Base-by-base conservation (phyloP, 768 basidiomycete species). In the Kwoniella botswanensis region DNA sequence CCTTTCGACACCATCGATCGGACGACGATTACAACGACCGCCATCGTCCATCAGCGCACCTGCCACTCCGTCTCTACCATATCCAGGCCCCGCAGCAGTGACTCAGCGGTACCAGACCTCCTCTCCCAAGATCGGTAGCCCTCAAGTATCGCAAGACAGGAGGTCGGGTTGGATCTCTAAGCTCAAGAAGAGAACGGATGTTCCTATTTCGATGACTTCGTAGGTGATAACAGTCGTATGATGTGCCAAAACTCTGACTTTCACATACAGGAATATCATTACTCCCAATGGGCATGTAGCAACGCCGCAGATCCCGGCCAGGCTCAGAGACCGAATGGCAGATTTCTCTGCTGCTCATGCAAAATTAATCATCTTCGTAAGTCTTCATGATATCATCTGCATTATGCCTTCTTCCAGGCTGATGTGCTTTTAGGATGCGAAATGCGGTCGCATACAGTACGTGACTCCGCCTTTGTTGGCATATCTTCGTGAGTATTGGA, bases 331-430 rank as follows among this genome's bases (percentile, higher is more conserved):
- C 21, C 62, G 68, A 21, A 74, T 74, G 54, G 59, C 66, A 3
- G 57, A 43, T 5, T 69, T 74, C 29, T 60, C 74, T 41, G 67
- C 74, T 7, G 74, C 71, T 13, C 71, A 74, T 64, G 68, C 74
- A 10, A 70, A 70, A 43, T 52, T 74, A 22, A 56, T 74, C 35
- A 15, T 71, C 15, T 71, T 74, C 46, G 74, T 74, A 21, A 71
- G 70, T 64, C 7, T 65, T 12, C 18, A 6, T 50, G 12, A 10
- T 10, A 3, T 50, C 46, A 18, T 18, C 4, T 4, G 13, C 46
- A 50, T 50, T 50, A 18, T 50, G 46, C 18, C 13, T 50, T 50
- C 46, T 50, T 18, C 13, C 3, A 50, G 5, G 12, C 46, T 50
- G 46, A 50, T 50, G 10, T 50, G 4, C 13, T 13, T 50, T 50